These are phyloP conservation scores for Colletotrichum sp. DNA, from an alignment of 2,329 filamentous ascomycete genomes.

Conservation along the genomic window DNA sequence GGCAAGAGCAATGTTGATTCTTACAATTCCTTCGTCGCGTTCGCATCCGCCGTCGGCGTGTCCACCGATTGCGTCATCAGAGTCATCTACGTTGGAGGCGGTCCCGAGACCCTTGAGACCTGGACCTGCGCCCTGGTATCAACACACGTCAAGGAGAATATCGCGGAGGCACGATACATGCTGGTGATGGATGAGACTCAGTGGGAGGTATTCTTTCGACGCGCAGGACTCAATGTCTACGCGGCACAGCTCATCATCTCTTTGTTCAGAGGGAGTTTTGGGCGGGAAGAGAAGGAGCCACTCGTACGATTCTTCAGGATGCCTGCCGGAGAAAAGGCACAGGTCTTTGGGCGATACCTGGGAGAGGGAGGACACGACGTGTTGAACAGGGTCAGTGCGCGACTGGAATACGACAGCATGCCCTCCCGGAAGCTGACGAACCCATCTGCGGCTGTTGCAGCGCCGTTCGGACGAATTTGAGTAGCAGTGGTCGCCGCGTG, in stretches of 20 bases:
- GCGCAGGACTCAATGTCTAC: slow-evolving; percentile 38
- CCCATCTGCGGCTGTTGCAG: neutral
- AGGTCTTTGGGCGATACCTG: slow-evolving; percentile 28
- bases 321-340: slow-evolving; percentile 26
- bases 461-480: slow-evolving; percentile 11
- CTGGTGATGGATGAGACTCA: slow-evolving; percentile 44
- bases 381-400: slow-evolving; percentile 3
- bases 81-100: slow-evolving; percentile 54
- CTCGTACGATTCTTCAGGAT: slow-evolving; percentile 35
- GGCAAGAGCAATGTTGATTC: slow-evolving; percentile 45
- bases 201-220: slow-evolving; percentile 40
- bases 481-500: neutral
- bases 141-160: slow-evolving; percentile 37
- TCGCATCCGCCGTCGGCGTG: slow-evolving; percentile 44
- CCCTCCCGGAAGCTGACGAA: neutral
- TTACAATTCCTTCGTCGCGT: slow-evolving; percentile 55
- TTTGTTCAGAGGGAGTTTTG: slow-evolving; percentile 26
- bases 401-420: neutral
- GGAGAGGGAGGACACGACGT: neutral
- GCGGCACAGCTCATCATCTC: slow-evolving; percentile 37
- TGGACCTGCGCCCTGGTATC: slow-evolving; percentile 61
- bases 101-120: slow-evolving; percentile 49
- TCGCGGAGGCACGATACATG: slow-evolving; percentile 31
- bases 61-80: slow-evolving; percentile 28
- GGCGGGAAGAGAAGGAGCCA: slow-evolving; percentile 24